Base-by-base conservation (phyloP, 2,329 filamentous ascomycete genomes). In the Fusarium brachygibbosum region DNA sequence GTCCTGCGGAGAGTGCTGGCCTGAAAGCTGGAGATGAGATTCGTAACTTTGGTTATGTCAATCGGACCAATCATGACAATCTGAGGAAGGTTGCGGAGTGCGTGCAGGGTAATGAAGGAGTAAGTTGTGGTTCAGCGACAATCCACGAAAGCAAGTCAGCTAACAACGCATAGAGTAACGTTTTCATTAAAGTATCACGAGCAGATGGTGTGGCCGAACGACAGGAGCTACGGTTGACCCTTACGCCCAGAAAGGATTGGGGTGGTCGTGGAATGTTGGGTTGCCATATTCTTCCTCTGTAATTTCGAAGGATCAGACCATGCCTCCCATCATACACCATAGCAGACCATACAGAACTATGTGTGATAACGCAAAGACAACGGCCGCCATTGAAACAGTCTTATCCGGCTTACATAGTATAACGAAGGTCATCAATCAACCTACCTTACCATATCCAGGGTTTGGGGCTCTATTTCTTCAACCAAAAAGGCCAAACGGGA, bases 241-340 rank as follows among this genome's bases (percentile, higher is more conserved):
- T 99, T 68, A 93, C 85, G 48, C 95, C 95, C 54, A 87, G 88
- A 73, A 87, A 88, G 44, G 86, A 94, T 76, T 99, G 96, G 95
- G 95, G 95, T 71, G 96, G 96, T 31, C 86, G 93, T 79, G 96
- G 95, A 14, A 82, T 97, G 78, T 82, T 99, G 74, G 95, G 95
- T 56, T 99, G 95, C 79, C 94, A 98, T 82, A 87, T 98, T 68
- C 81, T 97, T 70, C 93, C 93, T 28, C 72, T 97, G 58, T 97
- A 83, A 55, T 21, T 19, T 32, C 41, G 53, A 25, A 35, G 17
- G 19, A 34, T 48, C 31, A 49, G 21, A 14, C 16, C 46, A 49
- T 21, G 12, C 21, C 21, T n/a, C 21, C 25, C 31, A 25, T 35
- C 10, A 14, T n/a, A 32, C 29, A 21, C 21, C 16, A 9, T 34